These are phyloP conservation scores for Trypanosoma conorhini DNA, from an alignment of 208 protist genomes.

Conservation along the genomic window DNA sequence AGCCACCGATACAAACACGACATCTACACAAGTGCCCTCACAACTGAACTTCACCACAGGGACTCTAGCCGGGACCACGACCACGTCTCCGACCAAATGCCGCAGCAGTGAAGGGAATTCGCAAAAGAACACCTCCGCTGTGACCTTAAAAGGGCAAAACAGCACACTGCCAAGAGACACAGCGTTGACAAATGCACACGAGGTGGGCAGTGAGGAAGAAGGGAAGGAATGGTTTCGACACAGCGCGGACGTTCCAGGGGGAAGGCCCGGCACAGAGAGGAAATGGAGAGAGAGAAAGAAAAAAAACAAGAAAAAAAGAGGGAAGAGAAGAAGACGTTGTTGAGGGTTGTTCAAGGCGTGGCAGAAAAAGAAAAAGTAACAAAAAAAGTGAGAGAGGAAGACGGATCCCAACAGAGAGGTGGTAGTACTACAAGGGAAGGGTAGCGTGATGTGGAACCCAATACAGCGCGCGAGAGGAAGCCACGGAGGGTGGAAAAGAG, in stretches of 20 bases:
- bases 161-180: constrained; percentile 34
- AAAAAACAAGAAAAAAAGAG: constrained; percentile 35
- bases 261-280: background rate
- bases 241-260: background rate
- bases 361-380: constrained; percentile 4
- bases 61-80: constrained; percentile 70
- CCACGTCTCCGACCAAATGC: constrained; percentile 35
- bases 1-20: constrained; percentile 69
- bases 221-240: background rate
- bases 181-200: background rate
- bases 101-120: constrained; percentile 49
- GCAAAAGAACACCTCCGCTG: constrained; percentile 45
- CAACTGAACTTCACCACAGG: constrained; percentile 80
- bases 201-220: constrained; percentile 8
- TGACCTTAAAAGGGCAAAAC: constrained; percentile 55
- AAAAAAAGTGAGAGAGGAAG: constrained; percentile 9
- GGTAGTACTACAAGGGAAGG: constrained; percentile 9
- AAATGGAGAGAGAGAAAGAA: constrained; percentile 30
- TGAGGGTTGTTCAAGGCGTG: background rate
- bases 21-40: constrained; percentile 63
- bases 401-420: constrained; percentile 1
- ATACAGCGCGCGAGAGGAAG: constrained; percentile 5
- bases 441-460: background rate
- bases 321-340: constrained; percentile 48
- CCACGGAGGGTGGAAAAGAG: constrained; percentile 1